phyloP scores from a whole-genome alignment of 192 early-diverging fungal genomes.

The Rhizoclosmatium globosum region DNA sequence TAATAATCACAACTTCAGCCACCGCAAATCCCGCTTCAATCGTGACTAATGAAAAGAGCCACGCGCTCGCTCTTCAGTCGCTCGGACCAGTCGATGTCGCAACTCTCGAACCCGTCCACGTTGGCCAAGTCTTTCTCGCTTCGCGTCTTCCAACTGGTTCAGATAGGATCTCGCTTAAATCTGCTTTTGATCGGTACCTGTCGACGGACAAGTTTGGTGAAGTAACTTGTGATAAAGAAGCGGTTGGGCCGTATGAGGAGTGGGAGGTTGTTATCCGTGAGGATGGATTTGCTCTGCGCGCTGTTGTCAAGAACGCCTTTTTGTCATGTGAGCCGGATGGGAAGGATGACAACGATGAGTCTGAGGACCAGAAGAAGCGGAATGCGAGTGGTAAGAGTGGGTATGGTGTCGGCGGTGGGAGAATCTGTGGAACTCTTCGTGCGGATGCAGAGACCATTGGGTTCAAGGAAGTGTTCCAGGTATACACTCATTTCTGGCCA shows the following conservation, averaged over 20 bases:
- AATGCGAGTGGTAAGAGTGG: slow-evolving; percentile 68
- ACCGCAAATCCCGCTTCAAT: slow-evolving; percentile 27
- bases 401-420: slow-evolving; percentile 70
- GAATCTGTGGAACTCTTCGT: slow-evolving; percentile 63
- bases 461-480: slow-evolving; percentile 73
- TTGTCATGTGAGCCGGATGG: slow-evolving; percentile 65
- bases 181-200: slow-evolving; percentile 71
- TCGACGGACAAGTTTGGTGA: slow-evolving; percentile 82
- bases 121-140: slow-evolving; percentile 75
- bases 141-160: slow-evolving; percentile 62
- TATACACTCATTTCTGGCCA: slow-evolving; percentile 42
- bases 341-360: slow-evolving; percentile 64
- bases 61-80: slow-evolving; percentile 24
- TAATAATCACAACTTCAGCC: slow-evolving; percentile 65
- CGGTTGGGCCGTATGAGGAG: slow-evolving; percentile 82
- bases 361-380: slow-evolving; percentile 67
- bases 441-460: slow-evolving; percentile 78
- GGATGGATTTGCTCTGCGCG: slow-evolving; percentile 74
- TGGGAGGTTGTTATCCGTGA: slow-evolving; percentile 73
- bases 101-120: slow-evolving; percentile 55
- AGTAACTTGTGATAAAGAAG: slow-evolving; percentile 73
- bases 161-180: slow-evolving; percentile 61
- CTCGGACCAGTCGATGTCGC: not conserved
- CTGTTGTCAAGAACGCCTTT: slow-evolving; percentile 67
- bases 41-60: slow-evolving; percentile 35